These are phyloP conservation scores for Lentinula sp. DNA, from an alignment of 768 basidiomycete species.

Conservation along the genomic window DNA sequence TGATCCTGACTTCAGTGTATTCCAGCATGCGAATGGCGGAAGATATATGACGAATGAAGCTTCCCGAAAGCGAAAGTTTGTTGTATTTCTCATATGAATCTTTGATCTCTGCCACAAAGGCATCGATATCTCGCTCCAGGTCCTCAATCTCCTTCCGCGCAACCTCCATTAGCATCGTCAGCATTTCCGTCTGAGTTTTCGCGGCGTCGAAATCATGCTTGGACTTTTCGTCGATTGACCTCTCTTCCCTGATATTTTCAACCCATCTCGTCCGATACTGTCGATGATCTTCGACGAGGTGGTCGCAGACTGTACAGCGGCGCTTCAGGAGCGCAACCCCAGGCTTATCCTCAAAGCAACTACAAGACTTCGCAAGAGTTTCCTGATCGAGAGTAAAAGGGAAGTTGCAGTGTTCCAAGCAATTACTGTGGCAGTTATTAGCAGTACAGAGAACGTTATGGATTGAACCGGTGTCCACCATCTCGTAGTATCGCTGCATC, in stretches of 20 bases:
- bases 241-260: constrained; percentile 4
- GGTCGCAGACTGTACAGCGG: constrained; percentile 7
- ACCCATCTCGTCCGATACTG: constrained; percentile 13
- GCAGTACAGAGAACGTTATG: constrained; percentile 10
- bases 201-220: constrained; percentile 11
- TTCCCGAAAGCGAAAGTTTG: constrained; percentile 12
- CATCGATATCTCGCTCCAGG: background rate
- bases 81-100: constrained; percentile 5
- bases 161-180: background rate
- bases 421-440: constrained; percentile 12
- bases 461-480: background rate
- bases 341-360: background rate
- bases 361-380: background rate
- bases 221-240: constrained; percentile 8
- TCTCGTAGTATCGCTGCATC: background rate
- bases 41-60: constrained; percentile 6
- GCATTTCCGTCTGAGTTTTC: constrained; percentile 6
- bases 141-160: constrained; percentile 1
- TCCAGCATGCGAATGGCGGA: constrained; percentile 8
- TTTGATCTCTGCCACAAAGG: background rate
- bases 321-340: background rate
- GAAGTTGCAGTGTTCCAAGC: constrained; percentile 5
- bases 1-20: constrained; percentile 1
- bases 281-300: constrained; percentile 9
- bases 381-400: constrained; percentile 11